Percentiles rank a stretch among this genome's conserved stretches.
phyloP scores from a whole-genome alignment of 805 yeast genomes.

The Wickerhamomyces xylosicus region DNA sequence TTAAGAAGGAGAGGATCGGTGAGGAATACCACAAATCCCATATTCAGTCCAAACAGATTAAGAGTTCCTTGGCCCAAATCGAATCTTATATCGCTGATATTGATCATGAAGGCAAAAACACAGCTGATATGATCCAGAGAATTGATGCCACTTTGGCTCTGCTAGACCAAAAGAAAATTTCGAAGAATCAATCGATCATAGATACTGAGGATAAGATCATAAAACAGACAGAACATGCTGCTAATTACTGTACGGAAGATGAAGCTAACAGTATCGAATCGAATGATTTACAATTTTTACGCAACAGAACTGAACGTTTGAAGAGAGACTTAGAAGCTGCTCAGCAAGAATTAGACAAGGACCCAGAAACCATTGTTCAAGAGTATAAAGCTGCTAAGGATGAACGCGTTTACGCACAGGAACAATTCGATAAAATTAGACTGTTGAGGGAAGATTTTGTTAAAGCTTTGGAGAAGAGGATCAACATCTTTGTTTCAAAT shows the following conservation, averaged over 20 bases:
- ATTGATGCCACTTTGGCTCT: too few species aligned
- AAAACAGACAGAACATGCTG: constrained; percentile 21
- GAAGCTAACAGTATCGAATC: constrained; percentile 30
- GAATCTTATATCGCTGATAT: too few species aligned
- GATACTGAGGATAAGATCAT: constrained; percentile 8
- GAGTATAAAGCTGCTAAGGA: constrained; percentile 35
- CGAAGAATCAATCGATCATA: constrained; percentile 5
- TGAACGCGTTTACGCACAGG: constrained; percentile 31
- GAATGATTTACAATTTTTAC: constrained; percentile 37
- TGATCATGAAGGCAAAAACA: too few species aligned
- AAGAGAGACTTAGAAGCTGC: constrained; percentile 38
- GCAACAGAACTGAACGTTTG: constrained; percentile 35
- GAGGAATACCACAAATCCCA: too few species aligned
- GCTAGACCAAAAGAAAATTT: neutral
- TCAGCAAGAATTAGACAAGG: constrained; percentile 41
- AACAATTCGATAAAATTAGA: constrained; percentile 26
- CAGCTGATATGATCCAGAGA: too few species aligned
- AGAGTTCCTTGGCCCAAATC: too few species aligned
- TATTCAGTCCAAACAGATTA: too few species aligned
- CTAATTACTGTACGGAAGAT: constrained; percentile 34
- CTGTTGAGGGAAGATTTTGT: constrained; percentile 21
- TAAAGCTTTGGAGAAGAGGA: constrained; percentile 33
- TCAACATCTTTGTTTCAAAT: constrained; percentile 30
- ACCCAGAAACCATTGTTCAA: constrained; percentile 43
- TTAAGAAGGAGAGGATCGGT: constrained; percentile 9